phyloP scores from a whole-genome alignment of 257 asterid species.

The Solanum infundibuliforme region DNA sequence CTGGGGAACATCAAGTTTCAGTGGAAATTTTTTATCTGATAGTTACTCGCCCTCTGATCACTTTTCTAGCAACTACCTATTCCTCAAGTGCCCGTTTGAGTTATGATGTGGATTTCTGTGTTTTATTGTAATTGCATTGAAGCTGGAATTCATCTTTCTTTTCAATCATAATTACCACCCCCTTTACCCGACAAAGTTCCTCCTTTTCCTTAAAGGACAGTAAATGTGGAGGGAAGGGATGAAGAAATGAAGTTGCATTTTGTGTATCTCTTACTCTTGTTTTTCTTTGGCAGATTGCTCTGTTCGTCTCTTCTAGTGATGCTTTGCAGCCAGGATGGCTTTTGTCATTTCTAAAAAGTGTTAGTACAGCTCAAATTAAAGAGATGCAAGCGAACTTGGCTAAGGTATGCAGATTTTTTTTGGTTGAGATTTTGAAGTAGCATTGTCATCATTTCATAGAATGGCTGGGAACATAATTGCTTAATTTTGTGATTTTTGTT shows the following conservation, averaged over 20 bases:
- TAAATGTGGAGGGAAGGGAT: not conserved
- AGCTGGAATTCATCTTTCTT: not conserved
- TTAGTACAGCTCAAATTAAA: slow-evolving; percentile 47
- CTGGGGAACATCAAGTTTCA: not conserved
- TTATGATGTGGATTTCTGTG: not conserved
- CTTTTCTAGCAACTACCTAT: not conserved
- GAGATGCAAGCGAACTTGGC: slow-evolving; percentile 62
- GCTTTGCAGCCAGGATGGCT: slow-evolving; percentile 84
- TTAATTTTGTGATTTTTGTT: not conserved
- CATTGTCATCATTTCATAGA: not conserved
- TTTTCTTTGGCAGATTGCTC: slow-evolving; percentile 58
- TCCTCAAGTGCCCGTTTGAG: not conserved
- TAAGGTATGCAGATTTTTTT: slow-evolving; percentile 43
- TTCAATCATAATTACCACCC: not conserved
- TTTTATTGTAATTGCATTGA: not conserved
- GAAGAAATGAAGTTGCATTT: not conserved
- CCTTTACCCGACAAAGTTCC: not conserved
- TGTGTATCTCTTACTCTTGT: slow-evolving; percentile 9
- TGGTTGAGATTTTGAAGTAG: not conserved
- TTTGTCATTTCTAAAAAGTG: slow-evolving; percentile 46
- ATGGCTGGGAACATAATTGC: not conserved
- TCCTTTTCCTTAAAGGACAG: not conserved
- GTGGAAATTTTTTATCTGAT: not conserved
- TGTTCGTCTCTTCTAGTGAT: slow-evolving; percentile 71
- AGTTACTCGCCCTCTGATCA: not conserved